Percentiles rank a stretch among this genome's conserved stretches.
These are phyloP conservation scores for Xylaria digitata DNA, from an alignment of 2,329 filamentous ascomycete genomes.

Conservation along the genomic window DNA sequence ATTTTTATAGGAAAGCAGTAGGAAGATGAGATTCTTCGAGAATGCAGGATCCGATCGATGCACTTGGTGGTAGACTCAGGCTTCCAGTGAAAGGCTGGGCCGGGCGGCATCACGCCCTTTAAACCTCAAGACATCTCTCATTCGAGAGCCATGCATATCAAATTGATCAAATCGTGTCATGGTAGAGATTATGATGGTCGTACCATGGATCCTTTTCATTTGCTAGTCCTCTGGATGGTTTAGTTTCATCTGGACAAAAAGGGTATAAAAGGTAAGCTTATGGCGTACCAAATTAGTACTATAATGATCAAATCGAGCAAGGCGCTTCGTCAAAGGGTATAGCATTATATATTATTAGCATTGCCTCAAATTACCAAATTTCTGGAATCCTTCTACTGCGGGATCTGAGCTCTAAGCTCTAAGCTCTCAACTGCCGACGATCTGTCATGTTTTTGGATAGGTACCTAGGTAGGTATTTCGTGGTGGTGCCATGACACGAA, in stretches of 20 bases:
- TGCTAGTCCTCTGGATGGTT: not conserved
- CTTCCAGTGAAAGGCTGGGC: not conserved
- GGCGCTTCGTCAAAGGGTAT: slow-evolving; percentile 5
- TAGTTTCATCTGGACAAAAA: slow-evolving; percentile 21
- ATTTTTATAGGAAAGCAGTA: slow-evolving; percentile 2
- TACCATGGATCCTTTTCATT: slow-evolving; percentile 25
- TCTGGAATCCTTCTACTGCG: slow-evolving; percentile 10
- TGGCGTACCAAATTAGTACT: slow-evolving; percentile 6
- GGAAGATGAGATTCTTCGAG: not conserved
- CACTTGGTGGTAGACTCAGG: not conserved
- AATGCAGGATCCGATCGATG: not conserved
- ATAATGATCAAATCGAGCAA: slow-evolving; percentile 7
- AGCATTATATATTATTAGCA: slow-evolving; percentile 25
- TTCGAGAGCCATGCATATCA: not conserved
- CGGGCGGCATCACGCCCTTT: slow-evolving; percentile 21
- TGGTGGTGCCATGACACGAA: slow-evolving; percentile 6
- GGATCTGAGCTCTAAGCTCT: not conserved
- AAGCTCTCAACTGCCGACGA: slow-evolving; percentile 16
- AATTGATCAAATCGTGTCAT: not conserved
- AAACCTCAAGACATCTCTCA: not conserved
- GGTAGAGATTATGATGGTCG: slow-evolving; percentile 9
- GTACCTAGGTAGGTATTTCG: not conserved
- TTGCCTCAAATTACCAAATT: slow-evolving; percentile 26
- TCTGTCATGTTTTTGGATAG: slow-evolving; percentile 15
- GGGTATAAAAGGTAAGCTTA: slow-evolving; percentile 30